Percentiles rank a stretch among this genome's conserved stretches.
Evolutionary conservation across 2,329 filamentous ascomycete species (phyloP).

Genomic region (Botrytis medusae): DNA sequence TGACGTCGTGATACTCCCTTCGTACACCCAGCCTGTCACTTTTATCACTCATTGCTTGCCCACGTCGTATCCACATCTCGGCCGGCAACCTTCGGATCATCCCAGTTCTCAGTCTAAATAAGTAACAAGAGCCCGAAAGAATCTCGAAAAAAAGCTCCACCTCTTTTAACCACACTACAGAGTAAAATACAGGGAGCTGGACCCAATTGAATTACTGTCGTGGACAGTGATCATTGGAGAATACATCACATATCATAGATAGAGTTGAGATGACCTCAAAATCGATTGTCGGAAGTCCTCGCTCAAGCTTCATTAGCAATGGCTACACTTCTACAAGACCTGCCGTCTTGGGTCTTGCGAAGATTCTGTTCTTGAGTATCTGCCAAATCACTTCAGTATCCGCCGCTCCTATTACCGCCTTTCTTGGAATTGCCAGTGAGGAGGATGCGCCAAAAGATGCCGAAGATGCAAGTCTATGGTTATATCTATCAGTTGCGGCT

Average conservation of each 20-base stretch:
- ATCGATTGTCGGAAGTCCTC: slow-evolving; percentile 24
- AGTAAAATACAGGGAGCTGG: slow-evolving; percentile 10
- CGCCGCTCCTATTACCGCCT: slow-evolving; percentile 40
- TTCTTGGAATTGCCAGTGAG: slow-evolving; percentile 47
- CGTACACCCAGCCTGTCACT: not conserved
- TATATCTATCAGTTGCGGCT: slow-evolving; percentile 77
- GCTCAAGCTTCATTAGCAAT: slow-evolving; percentile 28
- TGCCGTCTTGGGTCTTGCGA: slow-evolving; percentile 52
- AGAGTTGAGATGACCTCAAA: slow-evolving; percentile 31
- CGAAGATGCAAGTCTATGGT: slow-evolving; percentile 69
- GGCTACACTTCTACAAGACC: slow-evolving; percentile 48
- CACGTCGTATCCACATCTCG: not conserved
- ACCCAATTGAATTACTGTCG: slow-evolving; percentile 20
- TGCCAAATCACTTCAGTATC: slow-evolving; percentile 41
- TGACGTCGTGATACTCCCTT: not conserved
- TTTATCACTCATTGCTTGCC: not conserved
- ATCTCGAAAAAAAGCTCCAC: slow-evolving; percentile 2
- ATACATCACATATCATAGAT: slow-evolving; percentile 1
- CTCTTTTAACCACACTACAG: not conserved
- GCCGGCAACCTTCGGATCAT: not conserved
- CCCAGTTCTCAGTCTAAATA: not conserved
- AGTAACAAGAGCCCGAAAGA: not conserved
- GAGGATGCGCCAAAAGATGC: slow-evolving; percentile 51
- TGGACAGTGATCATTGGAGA: slow-evolving; percentile 20
- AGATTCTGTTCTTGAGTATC: slow-evolving; percentile 51